Evolutionary conservation across 495 filamentous ascomycete genomes (phyloP), one percentile per base, ranked within the genome.

Genomic region (Cercophora samala): DNA sequence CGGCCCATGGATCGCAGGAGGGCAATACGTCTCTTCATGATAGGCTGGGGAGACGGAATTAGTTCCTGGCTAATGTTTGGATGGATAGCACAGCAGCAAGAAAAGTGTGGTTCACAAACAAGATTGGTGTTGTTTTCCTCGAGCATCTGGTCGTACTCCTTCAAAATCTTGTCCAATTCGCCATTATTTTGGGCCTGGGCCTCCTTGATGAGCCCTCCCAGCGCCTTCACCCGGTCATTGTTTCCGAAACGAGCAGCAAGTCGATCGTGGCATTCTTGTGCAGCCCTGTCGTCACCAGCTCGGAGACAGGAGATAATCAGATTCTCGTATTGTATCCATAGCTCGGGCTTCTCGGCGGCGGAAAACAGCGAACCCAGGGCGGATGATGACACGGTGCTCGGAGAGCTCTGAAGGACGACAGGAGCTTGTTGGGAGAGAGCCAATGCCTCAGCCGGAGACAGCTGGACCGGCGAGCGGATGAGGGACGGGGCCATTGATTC

Each of bases 281-380:
- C 95, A 58, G 91, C 86, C 68, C 82, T 76, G 68, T 97, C 91
- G 73, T 98, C 91, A 19, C 91, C 89, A 8, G 91, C 92, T 5
- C 90, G 89, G n/a, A 98, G 83, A 73, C 90, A 95, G 9, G 93
- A 87, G 19, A 94, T 79, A 63, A 97, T 77, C 25, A 97, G 85
- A 74, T 94, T 92, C 77, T 98, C 95, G 73, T 93, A 89, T n/a
- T 79, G 82, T 3, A 83, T 81, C 91, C 93, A 98, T 73, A 88
- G 80, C 66, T 94, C 91, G 53, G 89, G 83, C 1, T 88, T 87
- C 71, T 96, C 93, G 37, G 82, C 69, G n/a, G 82, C 75, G 5
- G 83, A 82, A 72, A 84, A 86, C 62, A 84, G 67, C 68, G 82
- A 85, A 56, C 71, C 79, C 69, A 89, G 69, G 3, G 83, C 75